These are phyloP conservation scores for Monosporascus sp. DNA, from an alignment of 2,329 filamentous ascomycete species.

Conservation along the genomic window DNA sequence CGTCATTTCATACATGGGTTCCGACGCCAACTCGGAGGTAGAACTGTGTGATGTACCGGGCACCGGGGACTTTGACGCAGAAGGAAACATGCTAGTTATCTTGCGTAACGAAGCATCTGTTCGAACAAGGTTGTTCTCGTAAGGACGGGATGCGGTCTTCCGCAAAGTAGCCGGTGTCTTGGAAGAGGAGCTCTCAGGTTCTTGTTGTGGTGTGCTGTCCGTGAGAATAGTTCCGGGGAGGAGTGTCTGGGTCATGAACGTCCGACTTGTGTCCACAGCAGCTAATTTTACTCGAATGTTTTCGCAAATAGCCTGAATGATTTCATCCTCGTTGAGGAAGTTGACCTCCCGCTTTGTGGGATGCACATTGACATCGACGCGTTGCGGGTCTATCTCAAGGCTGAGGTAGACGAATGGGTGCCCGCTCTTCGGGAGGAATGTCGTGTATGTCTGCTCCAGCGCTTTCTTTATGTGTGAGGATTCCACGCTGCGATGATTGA, in stretches of 20 bases:
- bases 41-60: conserved; percentile 20
- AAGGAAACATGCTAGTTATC: conserved; percentile 92
- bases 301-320: conserved; percentile 78
- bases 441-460: conserved; percentile 81
- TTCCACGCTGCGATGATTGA: conserved; percentile 93
- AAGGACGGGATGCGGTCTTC: conserved; percentile 49
- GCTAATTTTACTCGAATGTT: conserved; percentile 73
- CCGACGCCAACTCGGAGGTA: conserved; percentile 19
- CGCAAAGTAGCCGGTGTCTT: conserved; percentile 30
- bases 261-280: conserved; percentile 86
- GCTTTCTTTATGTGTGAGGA: conserved; percentile 83
- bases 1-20: conserved; percentile 58
- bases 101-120: conserved; percentile 87
- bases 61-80: conserved; percentile 35
- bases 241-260: conserved; percentile 89
- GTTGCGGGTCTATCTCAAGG: conserved; percentile 83
- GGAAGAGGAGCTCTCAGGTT: conserved; percentile 21
- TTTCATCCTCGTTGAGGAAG: conserved; percentile 96
- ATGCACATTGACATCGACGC: conserved; percentile 96
- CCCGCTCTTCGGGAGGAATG: conserved; percentile 85
- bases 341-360: conserved; percentile 96
- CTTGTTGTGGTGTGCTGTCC: conserved; percentile 18
- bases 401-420: conserved; percentile 93
- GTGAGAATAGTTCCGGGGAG: conserved; percentile 58
- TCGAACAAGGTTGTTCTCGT: conserved; percentile 84